Evolutionary conservation across 1,284 basidiomycete genomes (phyloP).

Genomic region (Trametes versicolor): DNA sequence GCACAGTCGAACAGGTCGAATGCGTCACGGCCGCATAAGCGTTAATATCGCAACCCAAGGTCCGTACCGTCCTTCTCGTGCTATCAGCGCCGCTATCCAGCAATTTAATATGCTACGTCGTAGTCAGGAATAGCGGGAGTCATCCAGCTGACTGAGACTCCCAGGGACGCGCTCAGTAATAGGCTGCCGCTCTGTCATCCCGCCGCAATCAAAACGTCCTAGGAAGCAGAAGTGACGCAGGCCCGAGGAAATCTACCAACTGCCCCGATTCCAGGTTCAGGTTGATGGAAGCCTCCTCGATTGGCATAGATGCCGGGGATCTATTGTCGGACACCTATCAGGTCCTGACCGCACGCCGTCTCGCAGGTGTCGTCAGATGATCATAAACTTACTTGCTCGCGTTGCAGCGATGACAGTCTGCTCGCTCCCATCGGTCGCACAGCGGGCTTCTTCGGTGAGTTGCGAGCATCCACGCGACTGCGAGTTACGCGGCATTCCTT

Average conservation of each 20-base stretch:
- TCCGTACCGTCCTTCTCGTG: neutral
- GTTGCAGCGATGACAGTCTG: neutral
- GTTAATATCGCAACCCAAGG: neutral
- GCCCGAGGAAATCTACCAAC: neutral
- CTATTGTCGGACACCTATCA: conserved; percentile 3
- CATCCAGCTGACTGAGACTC: neutral
- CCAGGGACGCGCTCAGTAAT: neutral
- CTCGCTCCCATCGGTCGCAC: neutral
- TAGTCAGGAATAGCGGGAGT: neutral
- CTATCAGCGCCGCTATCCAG: neutral
- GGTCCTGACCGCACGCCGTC: neutral
- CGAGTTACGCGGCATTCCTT: neutral
- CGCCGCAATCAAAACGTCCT: conserved; percentile 4
- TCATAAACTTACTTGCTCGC: neutral
- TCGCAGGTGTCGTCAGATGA: neutral
- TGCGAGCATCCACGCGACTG: conserved; percentile 5
- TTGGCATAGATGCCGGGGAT: conserved; percentile 11
- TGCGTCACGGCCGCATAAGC: neutral
- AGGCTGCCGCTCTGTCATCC: neutral
- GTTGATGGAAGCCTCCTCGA: conserved; percentile 3
- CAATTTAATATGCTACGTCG: neutral
- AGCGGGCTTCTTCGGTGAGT: conserved; percentile 10
- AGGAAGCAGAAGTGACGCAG: conserved; percentile 9
- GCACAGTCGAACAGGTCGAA: neutral
- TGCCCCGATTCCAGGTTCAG: neutral